Percentiles rank a stretch among this genome's conserved stretches.
phyloP scores from a whole-genome alignment of 2,329 filamentous ascomycete genomes.

The Pseudogymnoascus sp. region DNA sequence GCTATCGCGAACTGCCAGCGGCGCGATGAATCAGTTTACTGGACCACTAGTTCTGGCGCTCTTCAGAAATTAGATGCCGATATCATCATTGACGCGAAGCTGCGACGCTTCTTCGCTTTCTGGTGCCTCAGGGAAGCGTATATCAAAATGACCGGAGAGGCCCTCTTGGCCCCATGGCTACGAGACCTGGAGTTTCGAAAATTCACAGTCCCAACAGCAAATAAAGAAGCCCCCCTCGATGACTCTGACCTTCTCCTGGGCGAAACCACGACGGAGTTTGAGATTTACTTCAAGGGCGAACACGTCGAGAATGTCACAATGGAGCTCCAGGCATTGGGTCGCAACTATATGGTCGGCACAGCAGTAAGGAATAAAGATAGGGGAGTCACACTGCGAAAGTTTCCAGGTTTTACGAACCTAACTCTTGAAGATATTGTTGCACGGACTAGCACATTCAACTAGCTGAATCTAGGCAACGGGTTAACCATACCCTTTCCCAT shows the following conservation, averaged over 20 bases:
- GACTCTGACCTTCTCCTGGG: slow-evolving; percentile 17
- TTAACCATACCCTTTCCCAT: not conserved
- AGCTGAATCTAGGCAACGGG: not conserved
- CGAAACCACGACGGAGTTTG: slow-evolving; percentile 19
- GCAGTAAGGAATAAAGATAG: slow-evolving; percentile 16
- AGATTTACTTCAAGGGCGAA: slow-evolving; percentile 22
- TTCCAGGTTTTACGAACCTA: not conserved
- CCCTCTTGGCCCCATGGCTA: slow-evolving; percentile 67
- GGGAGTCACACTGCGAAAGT: not conserved
- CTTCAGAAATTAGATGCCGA: slow-evolving; percentile 28
- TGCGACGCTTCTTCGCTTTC: slow-evolving; percentile 67
- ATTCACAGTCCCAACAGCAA: slow-evolving; percentile 35
- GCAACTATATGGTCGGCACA: slow-evolving; percentile 26
- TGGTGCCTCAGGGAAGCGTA: slow-evolving; percentile 78
- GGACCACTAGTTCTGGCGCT: slow-evolving; percentile 23
- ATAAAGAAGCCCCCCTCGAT: slow-evolving; percentile 10
- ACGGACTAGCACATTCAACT: not conserved
- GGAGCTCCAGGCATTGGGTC: slow-evolving; percentile 24
- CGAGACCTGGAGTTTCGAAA: slow-evolving; percentile 60
- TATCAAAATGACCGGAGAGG: slow-evolving; percentile 77
- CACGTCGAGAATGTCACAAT: slow-evolving; percentile 25
- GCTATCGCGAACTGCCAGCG: slow-evolving; percentile 23
- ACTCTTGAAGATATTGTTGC: not conserved
- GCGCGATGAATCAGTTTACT: slow-evolving; percentile 17
- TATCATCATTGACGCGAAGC: slow-evolving; percentile 49